A percentile compares a stretch with the other conserved stretches of the same genome.
phyloP scores from a whole-genome alignment of 2,329 filamentous ascomycete genomes.

The Penicillium brevicompactum region DNA sequence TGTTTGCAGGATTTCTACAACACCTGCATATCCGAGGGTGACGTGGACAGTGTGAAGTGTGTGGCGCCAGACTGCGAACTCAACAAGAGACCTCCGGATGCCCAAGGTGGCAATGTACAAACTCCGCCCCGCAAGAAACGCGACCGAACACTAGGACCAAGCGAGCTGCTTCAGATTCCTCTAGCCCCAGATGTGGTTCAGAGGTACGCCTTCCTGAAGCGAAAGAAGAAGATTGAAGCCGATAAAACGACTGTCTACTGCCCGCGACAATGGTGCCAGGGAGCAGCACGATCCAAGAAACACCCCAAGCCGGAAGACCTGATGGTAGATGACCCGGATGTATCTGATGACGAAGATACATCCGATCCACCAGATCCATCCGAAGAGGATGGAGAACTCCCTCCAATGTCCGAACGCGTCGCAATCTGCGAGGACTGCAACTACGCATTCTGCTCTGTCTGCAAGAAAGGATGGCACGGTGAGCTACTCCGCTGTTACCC shows the following conservation, averaged over 20 bases:
- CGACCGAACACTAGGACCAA: slow-evolving; percentile 73
- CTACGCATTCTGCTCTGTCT: slow-evolving; percentile 84
- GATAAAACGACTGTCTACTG: slow-evolving; percentile 94
- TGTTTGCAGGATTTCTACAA: slow-evolving; percentile 91
- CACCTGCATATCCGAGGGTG: slow-evolving; percentile 81
- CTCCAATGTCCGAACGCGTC: slow-evolving; percentile 65
- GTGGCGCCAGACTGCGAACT: slow-evolving; percentile 77
- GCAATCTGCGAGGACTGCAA: slow-evolving; percentile 85
- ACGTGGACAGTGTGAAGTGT: slow-evolving; percentile 78
- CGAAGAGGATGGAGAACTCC: slow-evolving; percentile 42
- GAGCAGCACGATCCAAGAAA: slow-evolving; percentile 75
- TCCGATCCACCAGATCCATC: slow-evolving; percentile 36
- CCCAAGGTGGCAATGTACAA: slow-evolving; percentile 29
- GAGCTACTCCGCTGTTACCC: slow-evolving; percentile 74
- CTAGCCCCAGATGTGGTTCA: slow-evolving; percentile 72
- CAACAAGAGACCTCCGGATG: slow-evolving; percentile 45
- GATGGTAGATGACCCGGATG: slow-evolving; percentile 53
- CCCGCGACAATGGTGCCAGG: slow-evolving; percentile 88
- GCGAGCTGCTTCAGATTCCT: slow-evolving; percentile 79
- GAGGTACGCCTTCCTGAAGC: slow-evolving; percentile 85
- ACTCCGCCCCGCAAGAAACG: slow-evolving; percentile 56
- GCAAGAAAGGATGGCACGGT: slow-evolving; percentile 86
- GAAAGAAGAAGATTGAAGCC: slow-evolving; percentile 88
- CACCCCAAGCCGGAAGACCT: slow-evolving; percentile 71
- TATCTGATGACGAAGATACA: slow-evolving; percentile 55